Evolutionary conservation across 257 asterid genomes (phyloP).

Genomic region (Gardenia jasminoides): DNA sequence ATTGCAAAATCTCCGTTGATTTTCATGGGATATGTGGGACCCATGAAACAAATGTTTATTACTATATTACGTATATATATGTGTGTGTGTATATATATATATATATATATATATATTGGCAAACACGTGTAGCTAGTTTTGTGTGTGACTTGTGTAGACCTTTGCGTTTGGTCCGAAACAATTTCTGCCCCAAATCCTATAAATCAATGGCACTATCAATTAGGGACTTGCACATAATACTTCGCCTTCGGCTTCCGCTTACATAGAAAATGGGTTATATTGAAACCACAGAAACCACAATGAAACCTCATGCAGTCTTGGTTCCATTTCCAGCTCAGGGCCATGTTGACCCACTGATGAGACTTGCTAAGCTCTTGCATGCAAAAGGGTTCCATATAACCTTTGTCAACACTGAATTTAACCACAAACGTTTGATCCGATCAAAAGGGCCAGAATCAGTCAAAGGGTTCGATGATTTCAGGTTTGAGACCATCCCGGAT

Average conservation of each 20-base stretch:
- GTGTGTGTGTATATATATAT: too few species aligned
- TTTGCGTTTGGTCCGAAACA: too few species aligned
- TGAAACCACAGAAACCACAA: background rate
- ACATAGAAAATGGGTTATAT: slow-evolving; percentile 17
- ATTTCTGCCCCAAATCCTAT: background rate
- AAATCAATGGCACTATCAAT: background rate
- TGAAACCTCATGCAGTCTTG: slow-evolving; percentile 42
- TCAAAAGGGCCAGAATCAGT: slow-evolving; percentile 47
- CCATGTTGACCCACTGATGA: slow-evolving; percentile 51
- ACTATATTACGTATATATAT: too few species aligned
- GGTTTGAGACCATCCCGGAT: slow-evolving; percentile 51
- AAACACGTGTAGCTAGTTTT: too few species aligned
- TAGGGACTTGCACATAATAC: background rate
- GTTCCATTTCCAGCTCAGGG: slow-evolving; percentile 60
- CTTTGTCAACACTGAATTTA: slow-evolving; percentile 51
- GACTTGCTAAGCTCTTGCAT: slow-evolving; percentile 44
- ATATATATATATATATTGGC: too few species aligned
- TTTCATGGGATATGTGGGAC: too few species aligned
- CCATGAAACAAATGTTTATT: too few species aligned
- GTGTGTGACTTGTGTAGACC: too few species aligned
- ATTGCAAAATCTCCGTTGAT: too few species aligned
- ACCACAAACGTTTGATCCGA: slow-evolving; percentile 42
- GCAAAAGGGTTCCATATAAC: slow-evolving; percentile 45
- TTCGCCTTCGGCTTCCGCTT: background rate
- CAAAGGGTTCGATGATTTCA: slow-evolving; percentile 39